A percentile compares a stretch with the other conserved stretches of the same genome.
Conservation (phyloP, 1,139 yeast genomes). For the Sugiyamaella pinicola region DNA sequence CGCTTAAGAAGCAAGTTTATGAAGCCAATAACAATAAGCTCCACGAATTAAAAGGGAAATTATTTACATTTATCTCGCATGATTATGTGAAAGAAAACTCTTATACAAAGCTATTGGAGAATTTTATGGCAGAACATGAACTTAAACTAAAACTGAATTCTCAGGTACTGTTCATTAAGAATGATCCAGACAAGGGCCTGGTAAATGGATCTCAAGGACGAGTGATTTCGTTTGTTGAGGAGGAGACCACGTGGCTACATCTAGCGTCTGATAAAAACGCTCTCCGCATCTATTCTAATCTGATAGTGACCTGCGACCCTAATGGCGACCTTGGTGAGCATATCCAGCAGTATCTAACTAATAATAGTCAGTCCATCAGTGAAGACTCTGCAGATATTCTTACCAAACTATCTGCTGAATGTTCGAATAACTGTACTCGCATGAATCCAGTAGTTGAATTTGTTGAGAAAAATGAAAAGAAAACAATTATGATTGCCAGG, state of each 20-base stretch:
- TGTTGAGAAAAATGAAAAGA: background rate
- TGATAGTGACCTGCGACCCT: slow-evolving; percentile 3
- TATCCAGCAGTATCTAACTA: background rate
- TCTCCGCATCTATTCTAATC: slow-evolving; percentile 5
- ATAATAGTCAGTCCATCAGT: background rate
- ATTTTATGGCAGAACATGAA: slow-evolving; percentile 51
- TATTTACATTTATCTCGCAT: slow-evolving; percentile 47
- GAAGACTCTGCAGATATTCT: background rate
- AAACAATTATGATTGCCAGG: background rate
- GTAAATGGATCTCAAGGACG: slow-evolving; percentile 55
- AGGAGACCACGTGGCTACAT: slow-evolving; percentile 8
- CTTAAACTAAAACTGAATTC: slow-evolving; percentile 58
- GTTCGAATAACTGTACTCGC: background rate
- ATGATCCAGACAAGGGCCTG: slow-evolving; percentile 46
- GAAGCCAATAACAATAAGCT: slow-evolving; percentile 63
- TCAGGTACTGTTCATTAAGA: slow-evolving; percentile 60
- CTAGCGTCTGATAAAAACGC: slow-evolving; percentile 1
- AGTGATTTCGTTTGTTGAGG: slow-evolving; percentile 48
- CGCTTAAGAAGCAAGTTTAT: slow-evolving; percentile 75
- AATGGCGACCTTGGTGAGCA: background rate
- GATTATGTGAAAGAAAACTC: slow-evolving; percentile 47
- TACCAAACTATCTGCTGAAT: background rate
- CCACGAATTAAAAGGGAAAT: slow-evolving; percentile 47
- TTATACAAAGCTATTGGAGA: slow-evolving; percentile 40
- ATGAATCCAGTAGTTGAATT: slow-evolving; percentile 14